Base-by-base conservation (phyloP, 2,329 filamentous ascomycete species). In the Fusarium graminum region DNA sequence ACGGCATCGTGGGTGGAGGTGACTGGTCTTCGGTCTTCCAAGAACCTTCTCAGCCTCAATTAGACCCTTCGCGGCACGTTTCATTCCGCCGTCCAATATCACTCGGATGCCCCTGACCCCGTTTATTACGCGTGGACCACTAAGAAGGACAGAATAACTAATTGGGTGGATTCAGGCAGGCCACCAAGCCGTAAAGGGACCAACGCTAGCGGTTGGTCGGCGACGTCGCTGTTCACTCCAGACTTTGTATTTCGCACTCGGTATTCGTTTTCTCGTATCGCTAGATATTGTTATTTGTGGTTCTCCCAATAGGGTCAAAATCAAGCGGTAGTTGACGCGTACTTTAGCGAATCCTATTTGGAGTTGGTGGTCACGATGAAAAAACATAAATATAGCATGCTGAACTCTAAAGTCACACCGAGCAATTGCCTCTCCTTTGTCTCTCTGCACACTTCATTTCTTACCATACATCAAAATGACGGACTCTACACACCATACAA, bases 1-100 rank as follows among this genome's bases (percentile, higher is more conserved):
- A 43, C 54, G 57, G 54, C 54, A 44, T 29, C 14, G 2, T 17
- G 3, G 52, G 57, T 60, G 57, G 57, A 59, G 22, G 41, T 38
- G 12, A 32, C n/a, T 14, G 11, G 2, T 28, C 9, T 12, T 10
- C 4, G 36, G 16, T n/a, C 7, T 17, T 32, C 36, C n/a, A 16
- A 11, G 7, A 26, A 29, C 26, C 38, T n/a, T n/a, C 54, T 59
- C 22, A 38, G 57, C 57, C 53, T 57, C 51, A 53, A 29, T 43
- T 47, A 19, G 25, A 29, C 5, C 25, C 6, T 7, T 22, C 19
- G 25, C 16, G 41, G 34, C 34, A 36, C 7, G n/a, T 36, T n/a
- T 36, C 34, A 36, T 36, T n/a, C 16, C 34, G 7, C 34, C 10
- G 7, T 36, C 16, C 22, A 22, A 22, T 36, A 36, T 36, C 16